Evolutionary conservation across 2,329 filamentous ascomycete species (phyloP), one percentile per base, ranked within the genome.

Genomic region (Aureobasidium sp.): DNA sequence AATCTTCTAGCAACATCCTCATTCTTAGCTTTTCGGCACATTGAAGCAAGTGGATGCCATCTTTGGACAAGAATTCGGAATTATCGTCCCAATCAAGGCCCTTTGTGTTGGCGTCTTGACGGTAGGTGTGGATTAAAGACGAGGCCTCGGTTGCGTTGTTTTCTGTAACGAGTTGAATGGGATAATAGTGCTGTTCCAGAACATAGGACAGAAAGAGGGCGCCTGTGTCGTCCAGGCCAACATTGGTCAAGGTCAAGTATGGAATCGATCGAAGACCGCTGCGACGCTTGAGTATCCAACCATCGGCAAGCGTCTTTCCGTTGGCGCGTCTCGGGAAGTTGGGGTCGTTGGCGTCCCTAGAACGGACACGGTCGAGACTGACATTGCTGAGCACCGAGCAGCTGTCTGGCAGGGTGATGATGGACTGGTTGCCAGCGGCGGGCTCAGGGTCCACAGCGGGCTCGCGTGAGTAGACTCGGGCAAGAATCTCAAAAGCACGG

Each of bases 401-500:
- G 15, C 65, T 66, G 37, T 69, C 64, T 4, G 66, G 66, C 45
- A 74, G 66, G 3, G 67, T 67, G 36, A 65, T 64, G 29, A 67
- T 64, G 5, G 64, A 67, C 25, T 48, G 52, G 41, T 65, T 62
- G 59, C 70, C 66, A 21, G 63, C 64, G 9, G 68, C 63, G 8
- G 69, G 64, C 21, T 69, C 66, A 4, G 73, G 71, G 27, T 69
- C 68, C 44, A 75, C 69, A 1, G 66, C 57, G 25, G 65, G 67
- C 62, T 75, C 71, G 21, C 63, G 62, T 37, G 70, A 69, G 65
- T 81, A 79, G 2, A 77, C 71, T 25, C 75, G 70, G 9, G 73
- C 69, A 15, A 81, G 66, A 27, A 77, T 70, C 64, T 82, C 79
- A n/a, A 81, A 68, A 1, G 77, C 77, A 48, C 68, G 68, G 6